Percentiles rank a stretch among this genome's conserved stretches.
phyloP scores from a whole-genome alignment of 2,329 filamentous ascomycete genomes.

The Trichoderma sp. region DNA sequence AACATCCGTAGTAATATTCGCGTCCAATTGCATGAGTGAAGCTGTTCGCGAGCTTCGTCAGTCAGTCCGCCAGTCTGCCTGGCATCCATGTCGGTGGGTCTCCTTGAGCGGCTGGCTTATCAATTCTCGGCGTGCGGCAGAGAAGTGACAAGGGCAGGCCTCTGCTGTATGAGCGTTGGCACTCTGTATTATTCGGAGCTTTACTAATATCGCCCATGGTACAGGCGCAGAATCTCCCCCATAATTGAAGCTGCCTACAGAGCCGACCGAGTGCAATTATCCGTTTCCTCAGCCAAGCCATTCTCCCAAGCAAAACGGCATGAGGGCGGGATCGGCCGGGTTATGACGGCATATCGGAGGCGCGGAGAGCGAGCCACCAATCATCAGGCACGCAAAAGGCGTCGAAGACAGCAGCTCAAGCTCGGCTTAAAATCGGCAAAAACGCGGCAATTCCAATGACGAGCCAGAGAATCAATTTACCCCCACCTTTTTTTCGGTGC shows the following conservation, averaged over 20 bases:
- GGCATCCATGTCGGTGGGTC: background rate
- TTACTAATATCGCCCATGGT: background rate
- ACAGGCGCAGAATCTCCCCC: background rate
- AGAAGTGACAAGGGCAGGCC: background rate
- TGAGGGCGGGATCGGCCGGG: constrained; percentile 24
- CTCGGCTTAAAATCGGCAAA: constrained; percentile 35
- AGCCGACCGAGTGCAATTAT: background rate
- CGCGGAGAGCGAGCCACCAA: background rate
- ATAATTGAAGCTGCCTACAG: background rate
- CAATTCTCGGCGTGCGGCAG: background rate
- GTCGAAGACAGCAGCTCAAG: background rate
- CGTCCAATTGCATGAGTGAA: background rate
- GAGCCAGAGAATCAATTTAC: background rate
- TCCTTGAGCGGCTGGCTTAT: background rate
- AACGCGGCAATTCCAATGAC: constrained; percentile 9
- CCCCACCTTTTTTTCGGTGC: background rate
- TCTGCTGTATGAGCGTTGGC: background rate
- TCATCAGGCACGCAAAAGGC: constrained; percentile 25
- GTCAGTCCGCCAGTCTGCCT: background rate
- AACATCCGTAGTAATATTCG: background rate
- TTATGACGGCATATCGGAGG: constrained; percentile 35
- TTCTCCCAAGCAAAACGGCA: background rate
- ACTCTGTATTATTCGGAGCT: background rate
- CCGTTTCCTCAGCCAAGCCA: background rate
- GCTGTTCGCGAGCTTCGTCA: background rate